Conservation (phyloP, 108 stramenopile genomes). For the Poteriospumella lacustris region DNA sequence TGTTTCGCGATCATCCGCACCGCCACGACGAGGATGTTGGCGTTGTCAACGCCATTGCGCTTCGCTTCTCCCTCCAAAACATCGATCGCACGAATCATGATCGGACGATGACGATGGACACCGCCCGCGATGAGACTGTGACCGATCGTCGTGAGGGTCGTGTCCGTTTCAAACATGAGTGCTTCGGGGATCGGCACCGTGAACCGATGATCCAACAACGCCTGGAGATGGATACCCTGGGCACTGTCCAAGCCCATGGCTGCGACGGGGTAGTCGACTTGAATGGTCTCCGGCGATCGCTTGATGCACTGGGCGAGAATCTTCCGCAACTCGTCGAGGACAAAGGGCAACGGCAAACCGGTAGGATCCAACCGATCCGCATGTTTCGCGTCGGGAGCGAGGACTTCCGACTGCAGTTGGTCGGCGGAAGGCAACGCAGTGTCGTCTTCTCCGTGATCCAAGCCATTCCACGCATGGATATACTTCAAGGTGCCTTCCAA, state of each 20-base stretch:
- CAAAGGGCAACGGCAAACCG: not conserved
- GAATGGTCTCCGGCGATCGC: not conserved
- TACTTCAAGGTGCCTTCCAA: slow-evolving; percentile 36
- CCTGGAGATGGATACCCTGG: not conserved
- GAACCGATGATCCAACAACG: not conserved
- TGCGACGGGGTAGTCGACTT: not conserved
- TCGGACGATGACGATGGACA: not conserved
- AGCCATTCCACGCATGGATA: not conserved
- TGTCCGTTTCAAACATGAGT: not conserved
- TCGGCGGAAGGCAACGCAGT: not conserved
- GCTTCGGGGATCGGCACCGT: not conserved
- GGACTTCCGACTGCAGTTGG: not conserved
- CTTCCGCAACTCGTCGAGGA: not conserved
- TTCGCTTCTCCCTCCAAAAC: no score
- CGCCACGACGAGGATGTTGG: no score
- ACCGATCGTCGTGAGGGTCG: not conserved
- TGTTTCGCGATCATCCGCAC: no score
- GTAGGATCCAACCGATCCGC: not conserved
- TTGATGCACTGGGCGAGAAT: not conserved
- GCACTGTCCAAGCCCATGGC: not conserved
- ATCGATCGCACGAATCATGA: not conserved
- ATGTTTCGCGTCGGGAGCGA: not conserved
- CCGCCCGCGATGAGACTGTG: not conserved
- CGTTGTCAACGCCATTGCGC: no score
- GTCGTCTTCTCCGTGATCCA: not conserved